Base-by-base conservation (phyloP, 2,329 filamentous ascomycete genomes). In the Rhynchosporium agropyri region DNA sequence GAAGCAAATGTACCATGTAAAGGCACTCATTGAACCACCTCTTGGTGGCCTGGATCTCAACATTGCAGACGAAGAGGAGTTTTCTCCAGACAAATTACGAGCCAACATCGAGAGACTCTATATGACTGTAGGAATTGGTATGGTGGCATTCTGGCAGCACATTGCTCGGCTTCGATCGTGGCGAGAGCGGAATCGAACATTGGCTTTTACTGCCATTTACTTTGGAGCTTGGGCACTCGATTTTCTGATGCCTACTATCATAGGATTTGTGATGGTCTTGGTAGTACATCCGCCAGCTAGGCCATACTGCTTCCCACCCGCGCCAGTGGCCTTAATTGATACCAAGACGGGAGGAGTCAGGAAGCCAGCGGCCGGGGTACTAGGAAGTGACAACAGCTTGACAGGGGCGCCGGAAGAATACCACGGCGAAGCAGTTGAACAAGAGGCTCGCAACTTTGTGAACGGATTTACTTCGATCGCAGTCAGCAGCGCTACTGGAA, bases 321-420 rank as follows among this genome's bases (percentile, higher is more conserved):
- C 89, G 0, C 91, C 91, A 0, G 80, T 93, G 0, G 85, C 91
- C 0, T 79, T 95, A 1, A 89, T 95, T 49, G 82, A 88, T 66
- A 79, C 81, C 40, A 85, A 82, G 63, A 89, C 88, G 0, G 91
- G 91, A 6, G 89, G 89, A 6, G 80, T 94, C 0, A 87, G 95
- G 74, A 93, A 89, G 70, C 91, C 91, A 0, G 85, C 86, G 57
- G 84, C 91, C 2, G 91, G 91, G 1, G 85, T 92, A 0, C 77
- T 95, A 0, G 91, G 89, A 0, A 92, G 89, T 26, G 84, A 88
- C 33, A 89, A 92, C 64, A 92, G 89, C 62, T 83, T 89, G 0
- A 96, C 91, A 0, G 92, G 91, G 1, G 91, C 91, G 0, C 89
- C 91, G 0, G 90, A 96, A 74, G 91, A 91, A 68, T 85, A 91